Base-by-base conservation (phyloP, 139 green algal species). In the Mychonastes homosphaera region DNA sequence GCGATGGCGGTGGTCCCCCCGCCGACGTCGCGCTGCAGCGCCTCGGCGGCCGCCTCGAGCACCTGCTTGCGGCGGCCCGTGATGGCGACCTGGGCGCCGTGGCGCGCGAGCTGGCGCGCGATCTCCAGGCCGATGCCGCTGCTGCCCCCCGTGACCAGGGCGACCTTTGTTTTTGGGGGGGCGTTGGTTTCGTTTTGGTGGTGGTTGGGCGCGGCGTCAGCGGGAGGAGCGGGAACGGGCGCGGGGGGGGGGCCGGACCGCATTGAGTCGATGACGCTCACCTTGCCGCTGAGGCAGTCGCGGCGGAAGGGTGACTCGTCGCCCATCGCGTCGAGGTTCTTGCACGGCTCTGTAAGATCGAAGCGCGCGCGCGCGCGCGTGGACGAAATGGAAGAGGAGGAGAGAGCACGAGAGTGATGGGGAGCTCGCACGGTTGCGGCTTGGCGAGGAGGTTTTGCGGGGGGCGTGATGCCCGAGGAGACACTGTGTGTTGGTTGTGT, bases 71-170 rank as follows among this genome's bases (percentile, higher is more conserved):
- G 67, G 12, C 88, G 64, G 3, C 88, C 88, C 2, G 77, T 87
- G 47, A 96, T 83, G 6, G 69, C 76, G 0, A 95, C 73, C 0
- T 38, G 60, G 1, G 83, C 83, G 24, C 88, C 88, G 66, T 96
- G 88, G 29, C 94, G 56, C 3, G 87, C 85, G 9, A 95, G 79
- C 62, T 95, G 85, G 6, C 79, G 70, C 0, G 79, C 71, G 35
- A 95, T 95, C 57, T 94, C 87, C 15, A 86, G 56, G 4, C 87
- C 87, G 16, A 95, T 95, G 36, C 87, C 87, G 4, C 78, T 89
- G 26, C 74, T 81, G 8, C 87, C 87, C 1, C 87, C 87, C 3
- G 87, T 93, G 0, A 95, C 47, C 8, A 94, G 53, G 3, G 86
- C 87, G 5, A 91, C 82, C 71, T 87, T 53, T 26, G 30, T 26